A percentile compares a stretch with the other conserved stretches of the same genome.
These are phyloP conservation scores for Stemphylium lycopersici DNA, from an alignment of 2,329 filamentous ascomycete genomes.

Conservation along the genomic window DNA sequence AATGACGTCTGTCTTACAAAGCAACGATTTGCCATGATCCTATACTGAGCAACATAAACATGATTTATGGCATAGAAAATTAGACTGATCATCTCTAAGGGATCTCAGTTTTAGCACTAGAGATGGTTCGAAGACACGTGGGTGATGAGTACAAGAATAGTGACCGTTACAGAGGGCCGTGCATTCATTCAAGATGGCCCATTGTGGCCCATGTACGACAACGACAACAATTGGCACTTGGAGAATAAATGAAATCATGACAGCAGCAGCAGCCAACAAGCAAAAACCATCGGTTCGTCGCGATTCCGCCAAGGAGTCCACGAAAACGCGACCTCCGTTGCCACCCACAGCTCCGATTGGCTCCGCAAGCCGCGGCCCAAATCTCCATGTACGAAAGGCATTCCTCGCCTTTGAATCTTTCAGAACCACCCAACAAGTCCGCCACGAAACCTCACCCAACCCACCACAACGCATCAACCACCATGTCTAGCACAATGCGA, in stretches of 20 bases:
- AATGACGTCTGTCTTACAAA: constrained; percentile 4
- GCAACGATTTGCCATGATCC: background rate
- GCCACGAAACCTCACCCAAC: background rate
- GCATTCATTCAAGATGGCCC: too few species aligned
- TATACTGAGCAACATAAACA: background rate
- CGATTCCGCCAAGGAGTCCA: background rate
- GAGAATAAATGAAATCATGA: background rate
- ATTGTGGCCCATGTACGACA: too few species aligned
- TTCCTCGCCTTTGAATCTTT: background rate
- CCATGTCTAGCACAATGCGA: constrained; percentile 23
- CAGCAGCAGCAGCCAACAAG: background rate
- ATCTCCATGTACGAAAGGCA: constrained; percentile 9
- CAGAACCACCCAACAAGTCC: constrained; percentile 4
- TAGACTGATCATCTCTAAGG: too few species aligned
- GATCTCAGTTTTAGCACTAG: too few species aligned
- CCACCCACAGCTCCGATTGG: constrained; percentile 33
- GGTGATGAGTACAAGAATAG: too few species aligned
- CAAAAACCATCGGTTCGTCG: background rate
- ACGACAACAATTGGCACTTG: too few species aligned
- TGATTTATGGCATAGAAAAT: background rate
- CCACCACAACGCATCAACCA: background rate
- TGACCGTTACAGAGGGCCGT: too few species aligned
- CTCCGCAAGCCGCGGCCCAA: constrained; percentile 17
- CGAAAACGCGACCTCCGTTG: constrained; percentile 18
- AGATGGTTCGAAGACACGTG: too few species aligned